Evolutionary conservation across 2,329 filamentous ascomycete species (phyloP).

Genomic region (Alternaria consortialis): DNA sequence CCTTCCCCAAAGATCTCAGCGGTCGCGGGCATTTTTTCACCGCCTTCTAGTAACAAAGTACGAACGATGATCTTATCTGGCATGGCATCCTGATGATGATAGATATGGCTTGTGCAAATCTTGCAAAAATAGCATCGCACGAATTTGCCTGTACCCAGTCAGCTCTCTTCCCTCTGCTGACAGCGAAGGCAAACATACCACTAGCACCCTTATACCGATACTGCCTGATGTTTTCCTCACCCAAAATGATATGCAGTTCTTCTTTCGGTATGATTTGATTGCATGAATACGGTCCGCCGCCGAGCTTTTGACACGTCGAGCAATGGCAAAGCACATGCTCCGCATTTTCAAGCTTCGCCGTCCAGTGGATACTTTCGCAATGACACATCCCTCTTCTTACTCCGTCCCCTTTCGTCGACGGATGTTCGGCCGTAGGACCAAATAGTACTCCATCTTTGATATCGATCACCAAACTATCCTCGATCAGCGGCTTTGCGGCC

Average conservation of each 20-base stretch:
- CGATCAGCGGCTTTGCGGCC: conserved; percentile 40
- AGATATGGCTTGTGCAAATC: conserved; percentile 53
- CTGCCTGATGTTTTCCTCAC: conserved; percentile 29
- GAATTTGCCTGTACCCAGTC: conserved; percentile 32
- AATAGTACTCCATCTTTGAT: conserved; percentile 47
- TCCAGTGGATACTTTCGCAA: conserved; percentile 39
- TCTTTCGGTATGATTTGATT: conserved; percentile 48
- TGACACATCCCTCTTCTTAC: conserved; percentile 43
- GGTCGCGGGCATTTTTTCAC: conserved; percentile 44
- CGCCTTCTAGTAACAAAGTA: conserved; percentile 51
- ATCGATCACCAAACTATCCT: conserved; percentile 46
- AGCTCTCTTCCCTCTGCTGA: conserved; percentile 39
- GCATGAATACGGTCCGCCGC: conserved; percentile 48
- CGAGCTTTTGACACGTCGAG: conserved; percentile 48
- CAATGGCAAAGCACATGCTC: conserved; percentile 51
- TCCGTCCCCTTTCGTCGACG: conserved; percentile 14
- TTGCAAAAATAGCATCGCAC: conserved; percentile 52
- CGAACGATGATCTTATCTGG: conserved; percentile 53
- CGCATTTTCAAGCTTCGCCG: conserved; percentile 34
- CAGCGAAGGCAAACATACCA: background rate
- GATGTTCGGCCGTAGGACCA: conserved; percentile 33
- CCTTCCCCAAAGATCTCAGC: conserved; percentile 53
- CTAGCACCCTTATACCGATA: conserved; percentile 37
- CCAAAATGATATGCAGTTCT: conserved; percentile 36
- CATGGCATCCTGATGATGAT: conserved; percentile 53